Conservation (phyloP, 257 asterid species). For the Capsicum pubescens region DNA sequence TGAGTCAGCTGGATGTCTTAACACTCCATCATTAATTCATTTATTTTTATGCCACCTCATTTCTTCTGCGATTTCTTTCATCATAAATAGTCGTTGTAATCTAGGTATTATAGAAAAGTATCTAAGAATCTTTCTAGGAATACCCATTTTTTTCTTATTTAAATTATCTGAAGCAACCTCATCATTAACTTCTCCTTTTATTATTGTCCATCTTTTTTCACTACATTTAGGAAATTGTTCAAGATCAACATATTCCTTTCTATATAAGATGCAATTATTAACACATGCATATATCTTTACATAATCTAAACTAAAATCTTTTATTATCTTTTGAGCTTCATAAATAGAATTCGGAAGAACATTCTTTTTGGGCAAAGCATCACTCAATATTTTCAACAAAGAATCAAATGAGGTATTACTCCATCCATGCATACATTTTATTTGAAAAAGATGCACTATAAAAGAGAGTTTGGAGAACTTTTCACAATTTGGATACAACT, state of each 20-base stretch:
- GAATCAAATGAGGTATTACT: conserved; percentile 19
- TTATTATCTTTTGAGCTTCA: too few relatives aligned
- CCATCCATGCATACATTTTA: conserved; percentile 8
- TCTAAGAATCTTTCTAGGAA: not conserved
- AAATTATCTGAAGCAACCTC: not conserved
- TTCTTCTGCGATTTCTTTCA: not conserved
- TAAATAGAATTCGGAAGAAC: too few relatives aligned
- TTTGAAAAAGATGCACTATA: not conserved
- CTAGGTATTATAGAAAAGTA: conserved; percentile 13
- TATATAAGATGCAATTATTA: not conserved
- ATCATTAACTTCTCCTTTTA: not conserved
- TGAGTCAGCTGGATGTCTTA: not conserved
- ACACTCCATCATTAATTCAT: conserved; percentile 5
- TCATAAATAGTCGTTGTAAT: conserved; percentile 13
- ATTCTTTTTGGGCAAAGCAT: not conserved
- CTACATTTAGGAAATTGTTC: not conserved
- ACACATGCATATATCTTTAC: not conserved
- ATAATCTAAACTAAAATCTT: not conserved
- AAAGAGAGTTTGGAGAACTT: not conserved
- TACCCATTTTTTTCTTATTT: not conserved
- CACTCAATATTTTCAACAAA: conserved; percentile 22
- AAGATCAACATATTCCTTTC: not conserved
- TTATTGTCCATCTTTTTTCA: not conserved
- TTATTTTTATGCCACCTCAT: conserved; percentile 34
- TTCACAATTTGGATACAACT: not conserved